These are phyloP conservation scores for Parmelia sp. DNA, from an alignment of 495 filamentous ascomycete genomes.

Conservation along the genomic window DNA sequence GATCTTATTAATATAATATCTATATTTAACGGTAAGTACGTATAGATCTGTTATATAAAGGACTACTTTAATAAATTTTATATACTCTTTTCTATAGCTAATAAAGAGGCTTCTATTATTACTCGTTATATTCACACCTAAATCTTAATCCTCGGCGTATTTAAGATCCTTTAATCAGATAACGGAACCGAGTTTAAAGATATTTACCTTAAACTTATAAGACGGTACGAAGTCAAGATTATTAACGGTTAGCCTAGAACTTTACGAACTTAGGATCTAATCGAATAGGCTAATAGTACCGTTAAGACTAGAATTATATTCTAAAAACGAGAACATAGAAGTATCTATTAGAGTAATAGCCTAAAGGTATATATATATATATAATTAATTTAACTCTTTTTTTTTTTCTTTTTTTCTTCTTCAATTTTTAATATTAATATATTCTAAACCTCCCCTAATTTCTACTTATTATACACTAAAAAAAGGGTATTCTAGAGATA, in stretches of 20 bases:
- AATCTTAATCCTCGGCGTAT: not conserved
- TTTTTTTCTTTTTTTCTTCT: not conserved
- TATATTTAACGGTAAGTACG: slow-evolving; percentile 13
- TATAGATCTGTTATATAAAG: slow-evolving; percentile 22
- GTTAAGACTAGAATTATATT: not conserved
- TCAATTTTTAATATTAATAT: too few relatives aligned
- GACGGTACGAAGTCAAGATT: not conserved
- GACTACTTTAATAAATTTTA: slow-evolving; percentile 23
- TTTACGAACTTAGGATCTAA: not conserved
- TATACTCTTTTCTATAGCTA: not conserved
- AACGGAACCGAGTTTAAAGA: slow-evolving; percentile 24
- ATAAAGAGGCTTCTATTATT: not conserved
- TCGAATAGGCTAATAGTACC: not conserved
- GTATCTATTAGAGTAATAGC: not conserved
- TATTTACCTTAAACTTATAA: not conserved
- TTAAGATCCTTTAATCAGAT: slow-evolving; percentile 21
- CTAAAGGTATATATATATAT: not conserved
- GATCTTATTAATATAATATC: slow-evolving; percentile 24
- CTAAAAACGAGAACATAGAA: not conserved
- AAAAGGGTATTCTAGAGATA: too few relatives aligned
- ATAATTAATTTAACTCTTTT: not conserved
- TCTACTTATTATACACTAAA: too few relatives aligned
- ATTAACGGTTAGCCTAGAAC: not conserved
- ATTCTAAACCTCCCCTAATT: too few relatives aligned
- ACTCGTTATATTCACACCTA: slow-evolving; percentile 1